Evolutionary conservation across 2,329 filamentous ascomycete genomes (phyloP).

Genomic region (Pyrenochaeta sp.): DNA sequence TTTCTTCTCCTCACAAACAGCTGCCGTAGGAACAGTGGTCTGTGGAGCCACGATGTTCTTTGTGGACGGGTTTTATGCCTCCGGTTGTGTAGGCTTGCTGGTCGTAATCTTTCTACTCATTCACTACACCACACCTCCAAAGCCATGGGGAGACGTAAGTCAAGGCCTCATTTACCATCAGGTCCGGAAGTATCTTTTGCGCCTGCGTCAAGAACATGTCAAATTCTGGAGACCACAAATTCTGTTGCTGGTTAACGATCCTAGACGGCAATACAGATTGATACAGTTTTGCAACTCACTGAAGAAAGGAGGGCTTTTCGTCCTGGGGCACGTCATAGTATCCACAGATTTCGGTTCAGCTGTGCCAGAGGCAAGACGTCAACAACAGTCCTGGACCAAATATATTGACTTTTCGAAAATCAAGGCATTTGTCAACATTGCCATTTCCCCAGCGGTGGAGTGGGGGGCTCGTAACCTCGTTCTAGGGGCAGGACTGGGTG

Average conservation of each 20-base stretch:
- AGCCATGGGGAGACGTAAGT: slow-evolving; percentile 89
- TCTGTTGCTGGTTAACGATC: slow-evolving; percentile 82
- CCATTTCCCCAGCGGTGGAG: slow-evolving; percentile 81
- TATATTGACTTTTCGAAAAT: slow-evolving; percentile 87
- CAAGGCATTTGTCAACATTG: slow-evolving; percentile 88
- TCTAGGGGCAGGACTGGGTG: slow-evolving; percentile 80
- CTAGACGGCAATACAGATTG: slow-evolving; percentile 80
- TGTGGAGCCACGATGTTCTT: slow-evolving; percentile 89
- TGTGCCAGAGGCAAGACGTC: slow-evolving; percentile 80
- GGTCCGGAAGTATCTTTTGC: slow-evolving; percentile 84
- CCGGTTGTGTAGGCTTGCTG: slow-evolving; percentile 75
- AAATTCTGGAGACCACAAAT: slow-evolving; percentile 95
- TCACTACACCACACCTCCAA: slow-evolving; percentile 84
- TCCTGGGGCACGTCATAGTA: slow-evolving; percentile 87
- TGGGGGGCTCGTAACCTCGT: slow-evolving; percentile 88
- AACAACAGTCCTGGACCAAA: slow-evolving; percentile 84
- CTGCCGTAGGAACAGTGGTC: slow-evolving; percentile 75
- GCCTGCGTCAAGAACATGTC: slow-evolving; percentile 86
- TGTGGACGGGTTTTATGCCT: slow-evolving; percentile 82
- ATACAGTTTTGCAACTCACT: slow-evolving; percentile 92
- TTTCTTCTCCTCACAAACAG: slow-evolving; percentile 88
- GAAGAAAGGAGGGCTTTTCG: slow-evolving; percentile 86
- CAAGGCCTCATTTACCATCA: slow-evolving; percentile 90
- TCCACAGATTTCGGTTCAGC: slow-evolving; percentile 81
- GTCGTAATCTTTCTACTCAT: slow-evolving; percentile 83